These are phyloP conservation scores for Lachancea kluyveri DNA, from an alignment of 805 yeast genomes.

Conservation along the genomic window DNA sequence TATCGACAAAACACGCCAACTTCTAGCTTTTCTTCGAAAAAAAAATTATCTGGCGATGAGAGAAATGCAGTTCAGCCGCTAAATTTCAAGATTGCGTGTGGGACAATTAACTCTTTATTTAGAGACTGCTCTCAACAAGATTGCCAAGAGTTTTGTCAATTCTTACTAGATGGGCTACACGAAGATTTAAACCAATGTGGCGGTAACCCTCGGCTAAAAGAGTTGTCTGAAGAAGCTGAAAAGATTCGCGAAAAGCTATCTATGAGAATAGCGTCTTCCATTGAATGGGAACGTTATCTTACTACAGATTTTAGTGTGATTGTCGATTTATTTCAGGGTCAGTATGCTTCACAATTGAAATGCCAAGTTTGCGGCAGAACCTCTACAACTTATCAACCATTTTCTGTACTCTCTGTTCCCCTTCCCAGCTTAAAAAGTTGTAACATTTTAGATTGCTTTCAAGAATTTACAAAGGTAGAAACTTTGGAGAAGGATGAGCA, in stretches of 20 bases:
- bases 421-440: conserved; percentile 47
- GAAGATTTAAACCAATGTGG: conserved; percentile 80
- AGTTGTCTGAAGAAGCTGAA: conserved; percentile 68
- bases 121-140: conserved; percentile 85
- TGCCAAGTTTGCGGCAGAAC: conserved; percentile 70
- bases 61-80: conserved; percentile 47
- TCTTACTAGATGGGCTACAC: conserved; percentile 80
- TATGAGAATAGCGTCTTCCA: conserved; percentile 72
- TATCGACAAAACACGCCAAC: conserved; percentile 29
- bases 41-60: conserved; percentile 22
- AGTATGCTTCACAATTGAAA: conserved; percentile 68
- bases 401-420: conserved; percentile 73
- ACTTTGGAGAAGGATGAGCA: conserved; percentile 68
- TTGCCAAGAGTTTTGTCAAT: conserved; percentile 87
- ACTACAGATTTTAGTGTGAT: conserved; percentile 72
- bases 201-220: conserved; percentile 45
- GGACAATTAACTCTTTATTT: conserved; percentile 67
- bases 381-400: conserved; percentile 82
- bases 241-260: conserved; percentile 63
- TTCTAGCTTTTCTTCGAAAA: conserved; percentile 1
- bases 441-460: conserved; percentile 57
- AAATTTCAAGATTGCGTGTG: conserved; percentile 61
- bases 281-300: conserved; percentile 88
- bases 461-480: conserved; percentile 72
- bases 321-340: conserved; percentile 84